These are phyloP conservation scores for Babesia gibsoni DNA, from an alignment of 169 alveolate species.

Conservation along the genomic window DNA sequence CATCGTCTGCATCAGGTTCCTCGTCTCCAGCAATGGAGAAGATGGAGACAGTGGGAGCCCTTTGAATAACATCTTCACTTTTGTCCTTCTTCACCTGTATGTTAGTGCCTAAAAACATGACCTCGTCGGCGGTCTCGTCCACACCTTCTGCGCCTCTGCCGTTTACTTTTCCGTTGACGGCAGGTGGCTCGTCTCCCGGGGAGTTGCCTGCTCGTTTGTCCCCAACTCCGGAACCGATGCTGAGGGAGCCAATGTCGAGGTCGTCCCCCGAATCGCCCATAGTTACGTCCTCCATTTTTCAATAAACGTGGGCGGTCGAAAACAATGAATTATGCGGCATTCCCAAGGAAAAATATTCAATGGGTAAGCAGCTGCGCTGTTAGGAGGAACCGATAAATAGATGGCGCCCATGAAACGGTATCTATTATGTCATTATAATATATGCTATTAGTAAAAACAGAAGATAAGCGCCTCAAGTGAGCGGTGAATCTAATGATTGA, in stretches of 20 bases:
- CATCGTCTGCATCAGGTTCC: too few relatives aligned
- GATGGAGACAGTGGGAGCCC: too few relatives aligned
- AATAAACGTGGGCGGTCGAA: not conserved
- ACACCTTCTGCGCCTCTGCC: not conserved
- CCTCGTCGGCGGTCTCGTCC: constrained; percentile 28
- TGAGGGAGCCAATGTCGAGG: constrained; percentile 10
- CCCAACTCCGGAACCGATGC: not conserved
- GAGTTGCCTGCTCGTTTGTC: not conserved
- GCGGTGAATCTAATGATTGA: too few relatives aligned
- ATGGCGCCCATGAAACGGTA: too few relatives aligned
- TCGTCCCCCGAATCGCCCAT: constrained; percentile 2
- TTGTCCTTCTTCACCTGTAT: constrained; percentile 44
- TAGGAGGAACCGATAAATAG: too few relatives aligned
- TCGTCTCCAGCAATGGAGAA: too few relatives aligned
- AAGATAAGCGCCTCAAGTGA: too few relatives aligned
- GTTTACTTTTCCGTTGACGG: not conserved
- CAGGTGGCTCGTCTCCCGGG: not conserved
- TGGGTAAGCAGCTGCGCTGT: too few relatives aligned
- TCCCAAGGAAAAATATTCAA: too few relatives aligned
- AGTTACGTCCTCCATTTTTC: not conserved
- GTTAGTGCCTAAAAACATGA: constrained; percentile 43
- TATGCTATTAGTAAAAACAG: too few relatives aligned
- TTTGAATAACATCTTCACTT: not conserved
- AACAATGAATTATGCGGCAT: too few relatives aligned
- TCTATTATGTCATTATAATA: too few relatives aligned